Evolutionary conservation across 257 asterid species (phyloP).

Genomic region (Striga asiatica): DNA sequence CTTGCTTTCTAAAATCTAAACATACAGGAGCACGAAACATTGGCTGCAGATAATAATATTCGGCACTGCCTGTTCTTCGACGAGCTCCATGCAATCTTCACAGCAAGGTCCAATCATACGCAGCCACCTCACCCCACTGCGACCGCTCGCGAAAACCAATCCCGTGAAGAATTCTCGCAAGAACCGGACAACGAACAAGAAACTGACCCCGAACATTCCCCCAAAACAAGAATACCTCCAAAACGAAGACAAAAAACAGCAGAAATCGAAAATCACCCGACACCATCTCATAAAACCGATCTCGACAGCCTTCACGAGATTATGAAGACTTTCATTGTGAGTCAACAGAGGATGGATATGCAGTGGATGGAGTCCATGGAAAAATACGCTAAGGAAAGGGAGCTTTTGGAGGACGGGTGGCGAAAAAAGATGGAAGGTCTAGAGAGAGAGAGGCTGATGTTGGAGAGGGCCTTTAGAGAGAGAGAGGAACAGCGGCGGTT

Average conservation of each 20-base stretch:
- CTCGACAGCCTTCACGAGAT: slow-evolving; percentile 25
- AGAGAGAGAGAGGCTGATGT: slow-evolving; percentile 47
- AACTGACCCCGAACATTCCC: slow-evolving; percentile 21
- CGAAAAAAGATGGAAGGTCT: slow-evolving; percentile 47
- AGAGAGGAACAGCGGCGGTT: slow-evolving; percentile 41
- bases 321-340: slow-evolving; percentile 33
- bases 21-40: slow-evolving; percentile 41
- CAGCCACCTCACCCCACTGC: slow-evolving; percentile 20
- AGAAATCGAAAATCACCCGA: slow-evolving; percentile 8
- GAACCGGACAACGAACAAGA: slow-evolving; percentile 22
- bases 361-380: slow-evolving; percentile 55
- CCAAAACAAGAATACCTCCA: slow-evolving; percentile 16
- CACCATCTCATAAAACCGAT: slow-evolving; percentile 1
- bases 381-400: slow-evolving; percentile 44
- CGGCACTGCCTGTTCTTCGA: slow-evolving; percentile 39
- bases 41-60: slow-evolving; percentile 26
- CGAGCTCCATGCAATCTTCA: slow-evolving; percentile 45
- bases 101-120: slow-evolving; percentile 22
- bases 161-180: slow-evolving; percentile 19
- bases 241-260: slow-evolving; percentile 20
- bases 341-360: slow-evolving; percentile 55
- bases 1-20: too few relatives aligned
- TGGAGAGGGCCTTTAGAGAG: slow-evolving; percentile 57
- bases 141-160: slow-evolving; percentile 20
- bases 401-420: slow-evolving; percentile 51